phyloP scores from a whole-genome alignment of 305 asterid genomes.

The Stenogyne calaminthoides region DNA sequence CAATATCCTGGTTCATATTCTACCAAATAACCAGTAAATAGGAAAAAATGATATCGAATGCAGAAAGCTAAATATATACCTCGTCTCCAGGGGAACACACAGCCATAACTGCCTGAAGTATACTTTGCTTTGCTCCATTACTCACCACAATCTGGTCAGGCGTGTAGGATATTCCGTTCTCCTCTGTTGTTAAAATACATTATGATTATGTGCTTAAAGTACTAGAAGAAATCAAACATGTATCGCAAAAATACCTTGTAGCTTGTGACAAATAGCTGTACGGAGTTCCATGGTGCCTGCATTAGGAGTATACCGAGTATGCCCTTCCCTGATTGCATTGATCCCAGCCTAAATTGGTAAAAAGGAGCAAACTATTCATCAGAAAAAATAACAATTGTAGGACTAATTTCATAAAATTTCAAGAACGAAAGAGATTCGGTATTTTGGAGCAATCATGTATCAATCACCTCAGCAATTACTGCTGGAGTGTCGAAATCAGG shows the following conservation, averaged over 20 bases:
- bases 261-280: constrained; percentile 82
- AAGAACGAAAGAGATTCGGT: background rate
- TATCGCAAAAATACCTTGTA: constrained; percentile 54
- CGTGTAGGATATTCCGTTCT: constrained; percentile 72
- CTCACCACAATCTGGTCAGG: constrained; percentile 93
- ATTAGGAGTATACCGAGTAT: constrained; percentile 72
- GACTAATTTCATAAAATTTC: background rate
- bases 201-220: background rate
- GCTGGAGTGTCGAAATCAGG: constrained; percentile 98
- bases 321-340: constrained; percentile 77
- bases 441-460: background rate
- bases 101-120: constrained; percentile 60
- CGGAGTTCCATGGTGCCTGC: constrained; percentile 91
- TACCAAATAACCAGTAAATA: background rate
- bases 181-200: constrained; percentile 58
- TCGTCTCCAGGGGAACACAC: constrained; percentile 68
- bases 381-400: background rate
- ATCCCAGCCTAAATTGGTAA: constrained; percentile 54
- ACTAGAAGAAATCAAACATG: background rate
- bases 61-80: constrained; percentile 34
- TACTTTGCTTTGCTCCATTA: constrained; percentile 72
- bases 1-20: background rate
- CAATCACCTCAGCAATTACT: constrained; percentile 74
- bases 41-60: background rate
- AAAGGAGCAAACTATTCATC: background rate